Evolutionary conservation across 2,329 filamentous ascomycete genomes (phyloP).

Genomic region (Falciphora oryzae): DNA sequence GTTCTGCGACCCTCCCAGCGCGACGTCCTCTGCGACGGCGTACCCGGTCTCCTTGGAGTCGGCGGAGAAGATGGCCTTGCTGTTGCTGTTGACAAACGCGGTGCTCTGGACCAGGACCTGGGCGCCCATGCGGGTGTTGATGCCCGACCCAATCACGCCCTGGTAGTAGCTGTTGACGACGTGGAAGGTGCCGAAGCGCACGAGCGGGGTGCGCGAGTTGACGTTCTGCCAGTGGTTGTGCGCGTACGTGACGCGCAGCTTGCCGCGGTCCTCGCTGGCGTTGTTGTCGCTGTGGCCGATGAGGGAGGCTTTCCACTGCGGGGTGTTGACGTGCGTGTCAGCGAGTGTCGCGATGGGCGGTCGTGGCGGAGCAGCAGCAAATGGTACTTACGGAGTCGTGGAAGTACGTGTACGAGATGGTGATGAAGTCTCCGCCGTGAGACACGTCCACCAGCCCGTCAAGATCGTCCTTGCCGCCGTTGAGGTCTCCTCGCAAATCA

Average conservation of each 20-base stretch:
- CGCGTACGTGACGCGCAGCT: constrained; percentile 58
- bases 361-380: no score
- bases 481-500: constrained; percentile 54
- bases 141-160: constrained; percentile 36
- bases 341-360: neutral
- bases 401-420: constrained; percentile 36
- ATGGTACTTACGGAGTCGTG: constrained; percentile 37
- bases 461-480: constrained; percentile 63
- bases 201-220: constrained; percentile 55
- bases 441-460: constrained; percentile 61
- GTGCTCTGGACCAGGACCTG: constrained; percentile 54
- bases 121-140: constrained; percentile 53
- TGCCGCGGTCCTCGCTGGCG: constrained; percentile 50
- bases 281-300: constrained; percentile 57
- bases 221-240: constrained; percentile 62
- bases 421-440: constrained; percentile 58
- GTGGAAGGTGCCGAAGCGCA: constrained; percentile 63
- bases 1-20: constrained; percentile 39
- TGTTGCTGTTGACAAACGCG: constrained; percentile 37
- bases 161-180: constrained; percentile 42
- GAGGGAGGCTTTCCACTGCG: constrained; percentile 45
- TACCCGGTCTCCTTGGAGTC: constrained; percentile 37
- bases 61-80: constrained; percentile 29
- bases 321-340: neutral
- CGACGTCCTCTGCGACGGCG: constrained; percentile 35